Conservation (phyloP, 1,284 basidiomycete species). For the Pseudozyma pruni region DNA sequence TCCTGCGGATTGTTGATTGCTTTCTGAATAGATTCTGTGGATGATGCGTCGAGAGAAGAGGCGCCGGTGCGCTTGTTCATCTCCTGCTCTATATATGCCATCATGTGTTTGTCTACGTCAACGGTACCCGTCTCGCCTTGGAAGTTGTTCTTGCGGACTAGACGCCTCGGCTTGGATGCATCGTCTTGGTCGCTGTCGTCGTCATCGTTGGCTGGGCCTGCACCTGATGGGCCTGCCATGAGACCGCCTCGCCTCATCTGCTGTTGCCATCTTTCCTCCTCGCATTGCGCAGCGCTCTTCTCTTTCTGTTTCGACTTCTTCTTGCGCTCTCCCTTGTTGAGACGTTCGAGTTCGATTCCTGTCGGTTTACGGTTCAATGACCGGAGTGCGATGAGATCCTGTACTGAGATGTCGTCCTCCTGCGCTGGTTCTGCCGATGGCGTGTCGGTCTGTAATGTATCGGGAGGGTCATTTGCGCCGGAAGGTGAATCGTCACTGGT, state of each 20-base stretch:
- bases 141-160: conserved; percentile 88
- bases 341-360: conserved; percentile 85
- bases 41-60: neutral
- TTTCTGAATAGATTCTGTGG: neutral
- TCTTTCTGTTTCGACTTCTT: conserved; percentile 74
- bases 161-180: conserved; percentile 53
- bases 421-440: neutral
- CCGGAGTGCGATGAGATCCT: conserved; percentile 85
- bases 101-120: conserved; percentile 99
- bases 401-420: conserved; percentile 69
- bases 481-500: conserved; percentile 3
- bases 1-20: conserved; percentile 77
- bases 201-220: neutral
- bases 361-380: conserved; percentile 77
- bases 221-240: neutral
- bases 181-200: conserved; percentile 43
- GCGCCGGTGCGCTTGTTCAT: conserved; percentile 75
- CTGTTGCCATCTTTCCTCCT: conserved; percentile 37
- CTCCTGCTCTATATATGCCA: conserved; percentile 96
- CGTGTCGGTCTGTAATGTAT: neutral
- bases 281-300: conserved; percentile 11
- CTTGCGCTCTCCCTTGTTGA: conserved; percentile 84
- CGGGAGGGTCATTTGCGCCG: neutral
- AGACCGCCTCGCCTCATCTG: conserved; percentile 52
- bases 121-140: conserved; percentile 94